Conservation (phyloP, 805 yeast genomes). For the Wickerhamiella domercqiae region DNA sequence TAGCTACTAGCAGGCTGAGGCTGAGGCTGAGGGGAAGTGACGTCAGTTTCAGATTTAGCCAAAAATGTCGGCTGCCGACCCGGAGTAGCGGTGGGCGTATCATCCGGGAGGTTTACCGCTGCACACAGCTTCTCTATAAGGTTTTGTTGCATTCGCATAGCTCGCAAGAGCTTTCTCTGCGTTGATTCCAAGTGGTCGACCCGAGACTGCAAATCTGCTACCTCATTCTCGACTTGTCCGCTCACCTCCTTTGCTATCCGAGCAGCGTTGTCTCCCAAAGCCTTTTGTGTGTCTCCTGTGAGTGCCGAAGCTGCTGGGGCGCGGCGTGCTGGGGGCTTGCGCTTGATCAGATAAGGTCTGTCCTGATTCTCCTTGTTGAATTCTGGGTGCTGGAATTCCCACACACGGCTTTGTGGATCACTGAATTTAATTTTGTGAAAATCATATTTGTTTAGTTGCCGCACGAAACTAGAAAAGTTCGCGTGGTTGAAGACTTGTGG, state of each 20-base stretch:
- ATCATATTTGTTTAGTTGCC: conserved; percentile 92
- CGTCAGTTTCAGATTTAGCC: not conserved
- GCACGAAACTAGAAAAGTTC: conserved; percentile 86
- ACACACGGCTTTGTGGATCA: conserved; percentile 23
- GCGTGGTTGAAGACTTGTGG: conserved; percentile 91
- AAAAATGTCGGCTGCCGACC: not conserved
- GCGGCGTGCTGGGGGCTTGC: conserved; percentile 32
- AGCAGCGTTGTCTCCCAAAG: conserved; percentile 16
- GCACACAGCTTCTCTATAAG: conserved; percentile 11
- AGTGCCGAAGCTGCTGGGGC: conserved; percentile 14
- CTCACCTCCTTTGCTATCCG: conserved; percentile 7
- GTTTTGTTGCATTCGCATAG: conserved; percentile 12
- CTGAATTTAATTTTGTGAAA: conserved; percentile 83
- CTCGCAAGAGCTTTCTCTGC: conserved; percentile 11
- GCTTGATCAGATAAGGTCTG: conserved; percentile 72
- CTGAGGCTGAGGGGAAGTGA: conserved; percentile 16
- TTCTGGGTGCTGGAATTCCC: conserved; percentile 93
- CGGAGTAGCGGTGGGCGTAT: conserved; percentile 1
- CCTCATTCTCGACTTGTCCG: conserved; percentile 5
- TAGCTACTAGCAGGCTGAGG: conserved; percentile 37
- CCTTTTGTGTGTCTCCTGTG: conserved; percentile 22
- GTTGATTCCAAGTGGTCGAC: conserved; percentile 9
- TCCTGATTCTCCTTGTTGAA: conserved; percentile 62
- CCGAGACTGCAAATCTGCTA: conserved; percentile 9
- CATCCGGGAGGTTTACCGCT: conserved; percentile 5